phyloP scores from a whole-genome alignment of 805 yeast species.

The Saturnispora gosingensis region DNA sequence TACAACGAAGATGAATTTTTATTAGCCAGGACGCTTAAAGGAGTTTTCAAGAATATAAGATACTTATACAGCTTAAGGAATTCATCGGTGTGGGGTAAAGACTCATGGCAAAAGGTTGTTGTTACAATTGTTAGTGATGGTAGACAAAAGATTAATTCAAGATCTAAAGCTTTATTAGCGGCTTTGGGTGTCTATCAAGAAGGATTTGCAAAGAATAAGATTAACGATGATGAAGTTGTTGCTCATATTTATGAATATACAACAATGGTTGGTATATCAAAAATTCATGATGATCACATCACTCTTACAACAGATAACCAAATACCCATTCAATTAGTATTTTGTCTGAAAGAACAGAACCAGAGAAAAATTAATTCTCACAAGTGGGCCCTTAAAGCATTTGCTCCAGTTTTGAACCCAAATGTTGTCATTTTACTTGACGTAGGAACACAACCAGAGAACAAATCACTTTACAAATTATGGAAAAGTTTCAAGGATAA shows the following conservation, averaged over 20 bases:
- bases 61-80: constrained; percentile 57
- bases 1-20: constrained; percentile 82
- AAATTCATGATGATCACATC: constrained; percentile 46
- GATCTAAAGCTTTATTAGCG: constrained; percentile 71
- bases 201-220: constrained; percentile 87
- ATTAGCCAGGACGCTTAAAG: constrained; percentile 78
- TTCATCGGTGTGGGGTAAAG: constrained; percentile 84
- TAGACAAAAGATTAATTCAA: constrained; percentile 68
- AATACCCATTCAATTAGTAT: constrained; percentile 79
- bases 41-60: constrained; percentile 79
- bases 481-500: constrained; percentile 73
- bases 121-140: constrained; percentile 91
- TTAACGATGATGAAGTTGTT: constrained; percentile 70
- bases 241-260: constrained; percentile 93
- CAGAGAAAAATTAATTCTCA: constrained; percentile 89
- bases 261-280: constrained; percentile 76
- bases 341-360: constrained; percentile 85
- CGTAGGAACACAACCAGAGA: constrained; percentile 89
- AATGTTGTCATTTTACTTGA: constrained; percentile 76
- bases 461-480: constrained; percentile 73
- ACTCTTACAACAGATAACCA: constrained; percentile 56
- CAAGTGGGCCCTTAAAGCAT: constrained; percentile 94
- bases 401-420: constrained; percentile 75
- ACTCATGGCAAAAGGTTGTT: constrained; percentile 90
- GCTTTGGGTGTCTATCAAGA: constrained; percentile 91